A percentile compares a stretch with the other conserved stretches of the same genome.
These are phyloP conservation scores for Eruca vesicaria DNA, from an alignment of 441 rosid species.

Conservation along the genomic window DNA sequence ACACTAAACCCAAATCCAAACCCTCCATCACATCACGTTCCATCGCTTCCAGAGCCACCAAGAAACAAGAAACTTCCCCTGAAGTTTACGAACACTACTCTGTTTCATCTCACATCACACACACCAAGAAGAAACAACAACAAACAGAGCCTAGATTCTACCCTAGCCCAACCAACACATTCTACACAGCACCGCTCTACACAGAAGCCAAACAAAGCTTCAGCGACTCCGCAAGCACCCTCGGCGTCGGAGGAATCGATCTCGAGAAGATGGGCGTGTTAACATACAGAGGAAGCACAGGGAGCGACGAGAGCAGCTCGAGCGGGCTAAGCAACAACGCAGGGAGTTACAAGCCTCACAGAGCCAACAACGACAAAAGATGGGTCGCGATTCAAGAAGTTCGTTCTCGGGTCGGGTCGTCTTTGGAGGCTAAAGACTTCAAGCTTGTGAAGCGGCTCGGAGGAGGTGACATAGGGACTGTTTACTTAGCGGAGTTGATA, in stretches of 20 bases:
- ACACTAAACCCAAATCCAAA: conserved; percentile 31
- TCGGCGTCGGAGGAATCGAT: conserved; percentile 44
- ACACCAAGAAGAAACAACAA: conserved; percentile 20
- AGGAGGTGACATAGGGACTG: conserved; percentile 87
- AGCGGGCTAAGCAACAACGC: conserved; percentile 63
- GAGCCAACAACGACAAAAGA: conserved; percentile 79
- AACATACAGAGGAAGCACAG: conserved; percentile 68
- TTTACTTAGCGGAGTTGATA: conserved; percentile 72
- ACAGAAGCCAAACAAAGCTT: conserved; percentile 71
- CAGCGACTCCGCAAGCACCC: conserved; percentile 56
- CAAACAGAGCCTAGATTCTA: conserved; percentile 46
- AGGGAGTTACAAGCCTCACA: conserved; percentile 79
- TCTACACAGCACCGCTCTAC: conserved; percentile 54
- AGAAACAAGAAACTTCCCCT: conserved; percentile 35
- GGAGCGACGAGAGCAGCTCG: conserved; percentile 87
- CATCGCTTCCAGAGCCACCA: conserved; percentile 40
- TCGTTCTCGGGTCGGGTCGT: conserved; percentile 48
- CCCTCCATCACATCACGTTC: conserved; percentile 39
- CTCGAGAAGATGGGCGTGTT: conserved; percentile 58
- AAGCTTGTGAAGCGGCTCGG: conserved; percentile 60
- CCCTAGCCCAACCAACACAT: conserved; percentile 65
- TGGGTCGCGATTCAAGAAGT: conserved; percentile 94
- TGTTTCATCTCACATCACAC: conserved; percentile 34
- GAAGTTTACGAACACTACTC: conserved; percentile 43
- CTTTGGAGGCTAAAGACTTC: conserved; percentile 64